These are phyloP conservation scores for Leptoxyphium fumago DNA, from an alignment of 2,329 filamentous ascomycete genomes.

Conservation along the genomic window DNA sequence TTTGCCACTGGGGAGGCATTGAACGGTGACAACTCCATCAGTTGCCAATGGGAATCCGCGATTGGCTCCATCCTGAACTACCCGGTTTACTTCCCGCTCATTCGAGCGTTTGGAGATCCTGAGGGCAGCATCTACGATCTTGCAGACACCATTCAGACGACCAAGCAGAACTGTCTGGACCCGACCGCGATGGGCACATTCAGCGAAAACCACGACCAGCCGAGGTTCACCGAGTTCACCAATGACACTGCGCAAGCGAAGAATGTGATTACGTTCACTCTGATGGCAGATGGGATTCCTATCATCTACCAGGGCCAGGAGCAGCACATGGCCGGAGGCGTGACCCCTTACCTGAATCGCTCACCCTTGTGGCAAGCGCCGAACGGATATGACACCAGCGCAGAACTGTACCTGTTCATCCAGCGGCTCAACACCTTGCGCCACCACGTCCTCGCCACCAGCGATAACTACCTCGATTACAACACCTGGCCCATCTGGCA, in stretches of 20 bases:
- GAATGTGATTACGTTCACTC: slow-evolving; percentile 24
- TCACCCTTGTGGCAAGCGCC: slow-evolving; percentile 23
- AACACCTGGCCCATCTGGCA: slow-evolving; percentile 29
- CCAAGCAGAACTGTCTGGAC: slow-evolving; percentile 23
- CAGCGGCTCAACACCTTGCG: slow-evolving; percentile 28
- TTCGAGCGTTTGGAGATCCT: slow-evolving; percentile 21
- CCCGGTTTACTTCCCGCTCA: slow-evolving; percentile 24
- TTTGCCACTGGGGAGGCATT: slow-evolving; percentile 26
- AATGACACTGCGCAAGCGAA: slow-evolving; percentile 22
- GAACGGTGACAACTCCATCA: slow-evolving; percentile 16
- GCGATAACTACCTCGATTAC: slow-evolving; percentile 26
- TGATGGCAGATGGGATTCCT: slow-evolving; percentile 28
- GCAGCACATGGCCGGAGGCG: slow-evolving; percentile 24
- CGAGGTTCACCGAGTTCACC: slow-evolving; percentile 24
- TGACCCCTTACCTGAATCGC: slow-evolving; percentile 19
- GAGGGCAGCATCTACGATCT: slow-evolving; percentile 25
- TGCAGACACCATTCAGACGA: slow-evolving; percentile 18
- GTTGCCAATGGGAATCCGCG: slow-evolving; percentile 22
- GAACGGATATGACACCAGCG: slow-evolving; percentile 23
- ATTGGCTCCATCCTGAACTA: slow-evolving; percentile 26
- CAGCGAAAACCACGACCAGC: slow-evolving; percentile 27
- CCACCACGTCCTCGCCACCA: slow-evolving; percentile 25
- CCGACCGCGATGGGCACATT: slow-evolving; percentile 24
- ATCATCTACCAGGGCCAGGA: slow-evolving; percentile 30
- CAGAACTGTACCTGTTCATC: slow-evolving; percentile 26